Percentiles rank a stretch among this genome's conserved stretches.
phyloP scores from a whole-genome alignment of 2,329 filamentous ascomycete species.

The Exutisphaerella laricina region DNA sequence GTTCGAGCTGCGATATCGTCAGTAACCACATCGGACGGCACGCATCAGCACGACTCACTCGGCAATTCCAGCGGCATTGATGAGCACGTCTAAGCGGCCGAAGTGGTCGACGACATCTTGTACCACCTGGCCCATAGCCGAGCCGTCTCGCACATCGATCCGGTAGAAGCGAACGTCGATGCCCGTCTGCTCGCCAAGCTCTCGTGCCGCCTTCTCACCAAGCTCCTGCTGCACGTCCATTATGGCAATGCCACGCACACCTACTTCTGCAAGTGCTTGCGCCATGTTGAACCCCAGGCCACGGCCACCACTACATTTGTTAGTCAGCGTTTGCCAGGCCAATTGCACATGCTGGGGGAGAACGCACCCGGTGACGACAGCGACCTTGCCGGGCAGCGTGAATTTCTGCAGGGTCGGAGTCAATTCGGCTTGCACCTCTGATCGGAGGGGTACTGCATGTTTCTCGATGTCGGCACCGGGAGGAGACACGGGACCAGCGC shows the following conservation, averaged over 20 bases:
- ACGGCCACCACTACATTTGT: conserved; percentile 58
- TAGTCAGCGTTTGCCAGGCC: conserved; percentile 19
- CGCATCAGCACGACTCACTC: conserved; percentile 46
- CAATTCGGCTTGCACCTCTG: conserved; percentile 45
- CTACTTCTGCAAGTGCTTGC: conserved; percentile 68
- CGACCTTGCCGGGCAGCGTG: conserved; percentile 56
- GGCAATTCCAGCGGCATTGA: conserved; percentile 75
- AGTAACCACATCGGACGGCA: background rate
- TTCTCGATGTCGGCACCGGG: conserved; percentile 31
- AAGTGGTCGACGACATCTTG: conserved; percentile 60
- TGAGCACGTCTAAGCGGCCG: conserved; percentile 66
- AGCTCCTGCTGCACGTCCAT: conserved; percentile 73
- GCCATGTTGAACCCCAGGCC: conserved; percentile 77
- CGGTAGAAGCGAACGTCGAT: conserved; percentile 71
- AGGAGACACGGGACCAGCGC: conserved; percentile 29
- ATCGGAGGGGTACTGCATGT: conserved; percentile 29
- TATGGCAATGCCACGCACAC: conserved; percentile 66
- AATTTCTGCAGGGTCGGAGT: conserved; percentile 64
- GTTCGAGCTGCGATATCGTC: conserved; percentile 55
- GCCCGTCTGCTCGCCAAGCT: conserved; percentile 66
- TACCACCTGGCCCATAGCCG: conserved; percentile 64
- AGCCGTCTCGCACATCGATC: conserved; percentile 69
- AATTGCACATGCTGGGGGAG: background rate
- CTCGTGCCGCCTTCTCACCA: conserved; percentile 62
- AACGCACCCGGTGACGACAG: conserved; percentile 64